Base-by-base conservation (phyloP, 352 stramenopile genomes). In the Elongisporangium anandrum region DNA sequence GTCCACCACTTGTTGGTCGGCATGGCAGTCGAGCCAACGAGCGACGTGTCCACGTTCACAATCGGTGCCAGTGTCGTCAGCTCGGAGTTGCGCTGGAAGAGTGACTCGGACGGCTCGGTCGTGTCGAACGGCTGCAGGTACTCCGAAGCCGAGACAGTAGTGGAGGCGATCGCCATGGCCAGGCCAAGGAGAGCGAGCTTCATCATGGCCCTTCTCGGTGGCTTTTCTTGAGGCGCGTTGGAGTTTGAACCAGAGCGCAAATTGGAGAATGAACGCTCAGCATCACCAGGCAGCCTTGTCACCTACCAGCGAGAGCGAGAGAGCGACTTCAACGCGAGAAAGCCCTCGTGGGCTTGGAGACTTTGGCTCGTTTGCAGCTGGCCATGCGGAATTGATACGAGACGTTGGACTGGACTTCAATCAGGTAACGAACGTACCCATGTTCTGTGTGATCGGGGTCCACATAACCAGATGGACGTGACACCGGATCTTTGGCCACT, bases 1-100 rank as follows among this genome's bases (percentile, higher is more conserved):
- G 73, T 79, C 84, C 84, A 93, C 84, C 84, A 93, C 57, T 89
- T 75, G 68, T 93, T 93, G 19, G 81, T 93, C 54, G 84, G 84
- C 59, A 93, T 85, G 2, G 83, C 61, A 48, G 16, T 70, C 61
- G 19, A 88, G 61, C 20, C 79, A 59, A 26, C 87, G 73, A 26
- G 68, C 3, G 17, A 72, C 78, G 52, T 41, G 29, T 41, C 29
- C 29, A 88, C 68, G 63, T 90, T 88, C 39, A 88, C 69, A 64
- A 86, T 75, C 3, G 80, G 80, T 20, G 77, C 75, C 2, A 90
- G 52, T 29, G 68, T 68, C 19, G 58, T 56, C 29, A 90, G 74
- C 3, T 65, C 72, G 12, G 59, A 60, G 52, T 84, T 81, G 26
- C 65, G 71, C 34, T 68, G 66, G 48, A 85, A 88, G 17, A 85